These are phyloP conservation scores for Harrya chromipes DNA, from an alignment of 768 basidiomycete species.

Conservation along the genomic window DNA sequence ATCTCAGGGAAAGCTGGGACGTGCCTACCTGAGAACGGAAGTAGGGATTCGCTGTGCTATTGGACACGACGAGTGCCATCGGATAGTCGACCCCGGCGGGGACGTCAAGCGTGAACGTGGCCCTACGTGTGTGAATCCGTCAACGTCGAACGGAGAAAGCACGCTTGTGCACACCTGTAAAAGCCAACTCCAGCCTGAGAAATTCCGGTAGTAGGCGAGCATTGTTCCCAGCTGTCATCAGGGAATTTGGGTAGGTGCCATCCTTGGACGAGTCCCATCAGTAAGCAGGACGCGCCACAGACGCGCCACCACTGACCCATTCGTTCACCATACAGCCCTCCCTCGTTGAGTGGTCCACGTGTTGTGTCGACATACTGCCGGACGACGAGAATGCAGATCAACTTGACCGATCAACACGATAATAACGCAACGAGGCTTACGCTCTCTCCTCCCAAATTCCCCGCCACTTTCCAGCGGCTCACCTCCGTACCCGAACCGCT, in stretches of 20 bases:
- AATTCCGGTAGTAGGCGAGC: slow-evolving; percentile 42
- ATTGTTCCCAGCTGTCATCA: slow-evolving; percentile 42
- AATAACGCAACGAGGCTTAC: slow-evolving; percentile 25
- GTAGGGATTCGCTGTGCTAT: slow-evolving; percentile 42
- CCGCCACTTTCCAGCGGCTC: slow-evolving; percentile 46
- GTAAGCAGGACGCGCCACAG: not conserved
- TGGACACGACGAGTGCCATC: slow-evolving; percentile 42
- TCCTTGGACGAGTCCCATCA: slow-evolving; percentile 21
- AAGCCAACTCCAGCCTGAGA: slow-evolving; percentile 45
- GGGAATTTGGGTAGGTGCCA: slow-evolving; percentile 60
- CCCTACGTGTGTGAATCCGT: slow-evolving; percentile 8
- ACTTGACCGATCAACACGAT: not conserved
- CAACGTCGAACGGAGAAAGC: too few species aligned
- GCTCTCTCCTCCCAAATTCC: slow-evolving; percentile 47
- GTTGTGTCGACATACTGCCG: slow-evolving; percentile 44
- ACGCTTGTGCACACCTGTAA: slow-evolving; percentile 35
- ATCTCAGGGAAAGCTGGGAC: not conserved
- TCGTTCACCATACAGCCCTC: slow-evolving; percentile 55
- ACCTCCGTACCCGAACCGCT: slow-evolving; percentile 40
- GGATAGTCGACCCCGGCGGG: slow-evolving; percentile 49
- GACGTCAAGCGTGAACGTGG: slow-evolving; percentile 41
- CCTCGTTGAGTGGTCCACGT: slow-evolving; percentile 59
- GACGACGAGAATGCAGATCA: not conserved
- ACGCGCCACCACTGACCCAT: slow-evolving; percentile 28
- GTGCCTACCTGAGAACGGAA: slow-evolving; percentile 35